These are phyloP conservation scores for Neolentinus lepideus DNA, from an alignment of 1,284 basidiomycete genomes.

Conservation along the genomic window DNA sequence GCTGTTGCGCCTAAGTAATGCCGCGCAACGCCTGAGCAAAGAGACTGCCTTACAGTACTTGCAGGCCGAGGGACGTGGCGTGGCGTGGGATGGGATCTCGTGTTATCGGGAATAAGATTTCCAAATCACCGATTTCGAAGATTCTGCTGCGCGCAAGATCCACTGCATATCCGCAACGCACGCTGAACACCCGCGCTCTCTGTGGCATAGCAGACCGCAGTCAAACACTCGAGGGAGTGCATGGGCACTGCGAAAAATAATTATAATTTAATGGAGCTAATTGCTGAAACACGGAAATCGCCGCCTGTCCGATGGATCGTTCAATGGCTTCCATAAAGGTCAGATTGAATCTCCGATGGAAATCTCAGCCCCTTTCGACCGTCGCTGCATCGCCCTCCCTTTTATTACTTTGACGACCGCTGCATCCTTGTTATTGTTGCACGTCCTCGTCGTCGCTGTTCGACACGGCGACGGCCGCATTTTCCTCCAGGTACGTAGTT, in stretches of 20 bases:
- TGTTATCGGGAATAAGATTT: slow-evolving; percentile 1
- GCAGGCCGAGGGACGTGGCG: background rate
- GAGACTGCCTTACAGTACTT: too few relatives aligned
- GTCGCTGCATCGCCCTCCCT: background rate
- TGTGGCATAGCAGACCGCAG: too few relatives aligned
- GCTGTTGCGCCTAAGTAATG: too few relatives aligned
- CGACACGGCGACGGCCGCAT: background rate
- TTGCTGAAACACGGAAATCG: background rate
- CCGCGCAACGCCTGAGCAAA: too few relatives aligned
- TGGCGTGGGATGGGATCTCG: background rate
- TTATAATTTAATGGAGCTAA: background rate
- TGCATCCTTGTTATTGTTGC: too few relatives aligned
- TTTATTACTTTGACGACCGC: background rate
- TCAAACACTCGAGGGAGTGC: too few relatives aligned
- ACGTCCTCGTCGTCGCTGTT: background rate
- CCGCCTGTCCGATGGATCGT: background rate
- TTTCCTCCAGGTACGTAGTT: background rate
- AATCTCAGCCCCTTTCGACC: background rate
- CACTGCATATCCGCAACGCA: too few relatives aligned
- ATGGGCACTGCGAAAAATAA: background rate
- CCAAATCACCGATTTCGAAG: background rate
- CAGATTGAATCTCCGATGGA: slow-evolving; percentile 3
- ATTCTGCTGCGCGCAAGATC: background rate
- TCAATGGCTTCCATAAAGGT: background rate
- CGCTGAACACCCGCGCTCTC: too few relatives aligned